Conservation (phyloP, 371 early-diverging fungal genomes). For the Lichtheimia ornata region DNA sequence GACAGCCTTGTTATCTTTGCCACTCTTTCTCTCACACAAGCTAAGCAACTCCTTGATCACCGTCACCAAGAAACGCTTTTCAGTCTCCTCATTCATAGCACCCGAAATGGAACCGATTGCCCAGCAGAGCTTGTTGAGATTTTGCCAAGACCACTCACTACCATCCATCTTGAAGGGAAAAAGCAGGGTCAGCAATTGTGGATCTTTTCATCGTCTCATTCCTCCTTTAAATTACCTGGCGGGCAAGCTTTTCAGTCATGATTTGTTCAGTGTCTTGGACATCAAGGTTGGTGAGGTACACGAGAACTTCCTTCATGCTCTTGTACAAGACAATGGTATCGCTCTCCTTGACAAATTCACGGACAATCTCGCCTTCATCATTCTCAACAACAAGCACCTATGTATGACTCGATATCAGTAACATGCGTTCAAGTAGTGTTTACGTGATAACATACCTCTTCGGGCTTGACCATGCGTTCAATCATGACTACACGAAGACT, state of each 20-base stretch:
- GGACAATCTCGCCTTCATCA: constrained; percentile 99
- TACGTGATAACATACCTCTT: constrained; percentile 67
- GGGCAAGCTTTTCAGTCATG: constrained; percentile 88
- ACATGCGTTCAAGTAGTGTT: constrained; percentile 54
- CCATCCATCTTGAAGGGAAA: constrained; percentile 75
- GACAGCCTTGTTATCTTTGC: constrained; percentile 99
- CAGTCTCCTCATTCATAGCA: constrained; percentile 94
- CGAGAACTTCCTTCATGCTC: constrained; percentile 97
- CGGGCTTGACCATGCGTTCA: constrained; percentile 96
- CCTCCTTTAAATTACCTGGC: constrained; percentile 61
- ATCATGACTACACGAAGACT: constrained; percentile 91
- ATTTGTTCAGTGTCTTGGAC: constrained; percentile 90
- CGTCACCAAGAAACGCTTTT: constrained; percentile 96
- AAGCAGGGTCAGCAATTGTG: not conserved
- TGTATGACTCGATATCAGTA: not conserved
- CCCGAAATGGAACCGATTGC: constrained; percentile 98
- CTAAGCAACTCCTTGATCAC: constrained; percentile 97
- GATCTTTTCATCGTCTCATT: no score
- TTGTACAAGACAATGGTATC: constrained; percentile 98
- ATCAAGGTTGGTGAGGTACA: constrained; percentile 96
- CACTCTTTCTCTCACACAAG: constrained; percentile 92
- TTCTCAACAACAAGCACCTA: constrained; percentile 91
- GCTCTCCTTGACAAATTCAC: constrained; percentile 97
- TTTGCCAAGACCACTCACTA: constrained; percentile 94
- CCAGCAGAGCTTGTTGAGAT: constrained; percentile 99